These are phyloP conservation scores for Collybia sordida DNA, from an alignment of 768 basidiomycete species.

Conservation along the genomic window DNA sequence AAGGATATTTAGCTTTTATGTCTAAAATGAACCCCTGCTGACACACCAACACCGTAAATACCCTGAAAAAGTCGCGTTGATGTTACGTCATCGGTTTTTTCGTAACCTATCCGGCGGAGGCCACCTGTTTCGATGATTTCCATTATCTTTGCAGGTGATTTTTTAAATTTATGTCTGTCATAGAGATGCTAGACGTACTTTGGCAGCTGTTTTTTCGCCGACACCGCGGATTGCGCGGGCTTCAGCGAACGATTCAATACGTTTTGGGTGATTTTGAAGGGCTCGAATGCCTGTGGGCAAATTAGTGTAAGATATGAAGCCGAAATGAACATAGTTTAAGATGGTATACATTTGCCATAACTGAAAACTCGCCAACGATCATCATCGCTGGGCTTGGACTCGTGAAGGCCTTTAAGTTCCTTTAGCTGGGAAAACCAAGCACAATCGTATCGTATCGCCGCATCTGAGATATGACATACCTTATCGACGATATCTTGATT, in stretches of 20 bases:
- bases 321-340: background rate
- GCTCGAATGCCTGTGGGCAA: conserved; percentile 52
- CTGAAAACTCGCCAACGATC: conserved; percentile 67
- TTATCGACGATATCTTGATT: conserved; percentile 80
- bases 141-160: conserved; percentile 53
- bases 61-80: conserved; percentile 64
- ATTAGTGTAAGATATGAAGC: background rate
- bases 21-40: background rate
- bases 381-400: conserved; percentile 55
- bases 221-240: conserved; percentile 61
- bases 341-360: conserved; percentile 63
- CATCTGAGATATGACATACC: conserved; percentile 30
- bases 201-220: conserved; percentile 73
- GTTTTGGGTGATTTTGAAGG: conserved; percentile 52
- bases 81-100: conserved; percentile 62
- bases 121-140: conserved; percentile 78
- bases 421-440: conserved; percentile 46
- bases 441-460: background rate
- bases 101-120: conserved; percentile 66
- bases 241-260: conserved; percentile 58
- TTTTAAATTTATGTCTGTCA: background rate
- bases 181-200: conserved; percentile 37
- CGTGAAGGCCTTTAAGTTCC: conserved; percentile 66
- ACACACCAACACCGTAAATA: conserved; percentile 84
- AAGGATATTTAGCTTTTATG: background rate